Evolutionary conservation across 169 alveolate species (phyloP), one percentile per base, ranked within the genome.

Genomic region (Plasmodium malariae): DNA sequence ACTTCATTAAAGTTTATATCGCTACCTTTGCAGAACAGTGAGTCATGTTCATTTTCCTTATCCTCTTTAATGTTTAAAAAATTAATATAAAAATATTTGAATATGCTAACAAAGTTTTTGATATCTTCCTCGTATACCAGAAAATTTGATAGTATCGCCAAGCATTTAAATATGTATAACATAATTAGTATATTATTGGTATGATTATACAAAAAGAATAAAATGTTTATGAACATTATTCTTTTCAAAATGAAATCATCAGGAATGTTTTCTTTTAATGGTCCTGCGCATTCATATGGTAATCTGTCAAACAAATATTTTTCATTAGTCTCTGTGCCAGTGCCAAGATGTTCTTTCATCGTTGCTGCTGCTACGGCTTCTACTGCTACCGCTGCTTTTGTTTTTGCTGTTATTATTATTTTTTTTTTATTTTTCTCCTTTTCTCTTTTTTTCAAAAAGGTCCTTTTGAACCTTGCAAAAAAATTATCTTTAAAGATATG

Each of bases 121-220:
- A 54, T 37, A 24, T 83, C 91, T 6, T 83, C 83, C 34, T 83
- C 62, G 36, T 14, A 83, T 11, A 83, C 19, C 24, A 83, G 24
- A 60, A 67, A 55, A 14, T 21, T 32, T 3, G 85, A 57, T 19
- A 83, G 40, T 26, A 83, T 34, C 1, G 85, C 12, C 6, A 83
- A 57, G 2, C 40, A 14, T 54, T 83, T 83, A 12, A 60, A 51
- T 51, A 83, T 83, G 17, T 57, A 11, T 6, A 67, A 14, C 26
- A 43, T 65, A 24, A 57, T 34, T 32, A 67, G 14, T 67, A 67
- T 40, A 34, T 19, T 19, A 37, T 17, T 12, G 48, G 63, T 67
- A 65, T 83, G 36, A 9, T 70, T 51, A 30, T 51, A 43, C 43
- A 83, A 62, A 71, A 83, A 83, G 30, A 65, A 83, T 30, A 83